Evolutionary conservation across 1,284 basidiomycete species (phyloP).

Genomic region (Hypsizygus ulmarius): DNA sequence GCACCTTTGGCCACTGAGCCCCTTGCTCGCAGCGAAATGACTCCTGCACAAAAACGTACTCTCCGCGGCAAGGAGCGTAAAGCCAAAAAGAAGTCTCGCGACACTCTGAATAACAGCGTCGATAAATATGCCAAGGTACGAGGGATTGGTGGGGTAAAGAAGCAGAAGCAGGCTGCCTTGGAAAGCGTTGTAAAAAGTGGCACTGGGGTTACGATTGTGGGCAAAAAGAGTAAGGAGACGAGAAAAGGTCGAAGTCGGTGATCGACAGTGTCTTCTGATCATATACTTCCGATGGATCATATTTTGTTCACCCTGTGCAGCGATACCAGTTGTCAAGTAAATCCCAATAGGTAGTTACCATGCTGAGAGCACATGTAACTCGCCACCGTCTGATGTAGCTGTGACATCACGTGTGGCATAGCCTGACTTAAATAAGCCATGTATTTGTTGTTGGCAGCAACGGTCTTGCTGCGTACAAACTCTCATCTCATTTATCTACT

Average conservation of each 20-base stretch:
- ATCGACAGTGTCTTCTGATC: no score
- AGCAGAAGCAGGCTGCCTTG: constrained; percentile 80
- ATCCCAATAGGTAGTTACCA: no score
- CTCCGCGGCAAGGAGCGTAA: constrained; percentile 75
- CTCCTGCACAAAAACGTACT: constrained; percentile 80
- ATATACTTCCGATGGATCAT: no score
- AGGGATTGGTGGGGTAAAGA: constrained; percentile 54
- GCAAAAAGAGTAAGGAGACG: constrained; percentile 56
- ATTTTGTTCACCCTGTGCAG: no score
- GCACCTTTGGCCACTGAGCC: constrained; percentile 53
- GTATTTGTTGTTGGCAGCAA: background rate
- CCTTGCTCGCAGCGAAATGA: constrained; percentile 76
- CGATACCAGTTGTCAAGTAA: no score
- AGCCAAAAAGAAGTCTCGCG: constrained; percentile 67
- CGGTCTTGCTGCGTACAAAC: background rate
- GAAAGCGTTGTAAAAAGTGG: constrained; percentile 79
- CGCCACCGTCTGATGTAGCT: no score
- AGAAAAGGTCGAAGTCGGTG: constrained; percentile 26
- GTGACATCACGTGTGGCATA: no score
- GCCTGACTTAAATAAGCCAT: no score
- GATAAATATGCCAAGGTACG: constrained; percentile 60
- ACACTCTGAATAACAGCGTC: constrained; percentile 66
- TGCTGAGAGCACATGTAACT: no score
- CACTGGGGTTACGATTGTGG: constrained; percentile 85
- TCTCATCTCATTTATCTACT: background rate